A percentile compares a stretch with the other conserved stretches of the same genome.
Evolutionary conservation across 768 basidiomycete species (phyloP).

Genomic region (Collybia nuda): DNA sequence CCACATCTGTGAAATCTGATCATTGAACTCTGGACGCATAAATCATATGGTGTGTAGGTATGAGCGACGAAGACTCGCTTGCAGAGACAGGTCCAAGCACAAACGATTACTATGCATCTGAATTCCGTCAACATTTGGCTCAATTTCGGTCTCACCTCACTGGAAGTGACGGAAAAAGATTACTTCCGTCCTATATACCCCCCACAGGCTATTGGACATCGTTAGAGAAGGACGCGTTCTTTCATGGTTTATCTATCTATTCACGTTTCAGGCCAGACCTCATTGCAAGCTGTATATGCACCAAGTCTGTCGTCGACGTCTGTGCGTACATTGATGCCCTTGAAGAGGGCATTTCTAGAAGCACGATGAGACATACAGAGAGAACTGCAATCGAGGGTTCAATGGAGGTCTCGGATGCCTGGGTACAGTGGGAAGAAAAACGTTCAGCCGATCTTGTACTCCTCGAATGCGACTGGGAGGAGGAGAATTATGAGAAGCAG

Average conservation of each 20-base stretch:
- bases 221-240: conserved; percentile 70
- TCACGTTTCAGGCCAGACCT: conserved; percentile 79
- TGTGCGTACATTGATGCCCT: conserved; percentile 63
- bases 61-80: conserved; percentile 15
- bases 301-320: conserved; percentile 69
- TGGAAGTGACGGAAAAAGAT: conserved; percentile 25
- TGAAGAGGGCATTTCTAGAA: conserved; percentile 30
- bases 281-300: conserved; percentile 64
- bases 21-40: too few relatives aligned
- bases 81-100: conserved; percentile 6
- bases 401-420: conserved; percentile 49
- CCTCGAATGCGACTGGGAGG: conserved; percentile 28
- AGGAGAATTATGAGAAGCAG: conserved; percentile 12
- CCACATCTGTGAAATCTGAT: background rate
- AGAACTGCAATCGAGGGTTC: conserved; percentile 34
- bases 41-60: conserved; percentile 10
- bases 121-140: conserved; percentile 32
- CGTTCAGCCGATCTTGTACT: conserved; percentile 29
- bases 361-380: conserved; percentile 4
- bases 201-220: conserved; percentile 59
- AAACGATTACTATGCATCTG: conserved; percentile 17
- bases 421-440: conserved; percentile 48
- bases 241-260: conserved; percentile 62
- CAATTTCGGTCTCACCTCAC: conserved; percentile 34
- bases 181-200: conserved; percentile 32